Base-by-base conservation (phyloP, 1,284 basidiomycete species). In the Thelephora terrestris region DNA sequence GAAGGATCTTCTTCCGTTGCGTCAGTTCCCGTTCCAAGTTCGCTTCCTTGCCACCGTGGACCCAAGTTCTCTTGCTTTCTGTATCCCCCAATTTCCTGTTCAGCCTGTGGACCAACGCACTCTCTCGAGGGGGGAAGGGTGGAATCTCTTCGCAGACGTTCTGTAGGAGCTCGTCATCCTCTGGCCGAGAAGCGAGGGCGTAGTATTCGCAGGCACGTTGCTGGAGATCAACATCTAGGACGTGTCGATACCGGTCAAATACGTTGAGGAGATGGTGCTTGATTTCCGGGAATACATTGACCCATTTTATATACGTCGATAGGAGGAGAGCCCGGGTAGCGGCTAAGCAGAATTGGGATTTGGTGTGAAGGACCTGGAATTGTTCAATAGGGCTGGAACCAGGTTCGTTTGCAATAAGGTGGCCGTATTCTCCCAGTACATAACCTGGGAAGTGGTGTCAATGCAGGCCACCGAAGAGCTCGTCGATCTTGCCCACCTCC, bases 91-190 rank as follows among this genome's bases (percentile, higher is more conserved):
- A 85, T 62, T 94, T 94, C 58, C 81, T 83, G 60, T 95, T 90
- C 37, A 98, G 68, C 35, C 92, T 77, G 50, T 78, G 86, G 37
- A 96, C 71, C 16, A 99, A 74, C 6, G 94, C 85, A 51, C 91
- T 97, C 56, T 92, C 89, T 46, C 94, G 82, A 49, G 96, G 89
- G 1, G 94, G 91, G 75, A 97, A 99, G 1, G 95, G 91, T 5
- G 96, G 96, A 85, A 99, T 99, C 69, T 99, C 96, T 63, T 98
- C 96, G 66, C 94, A 98, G 12, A 99, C 82, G 50, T 89, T 88
- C 62, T 94, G 90, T 47, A 99, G 70, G 37, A 98, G 74, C 58
- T 94, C 93, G 60, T 98, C 93, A 38, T 92, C 85, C 39, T 94
- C 91, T 24, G 82, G 70, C 20, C 88, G 75, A 17, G 74, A 81